These are phyloP conservation scores for Aegle marmelos DNA, from an alignment of 345 rosid species.

Conservation along the genomic window DNA sequence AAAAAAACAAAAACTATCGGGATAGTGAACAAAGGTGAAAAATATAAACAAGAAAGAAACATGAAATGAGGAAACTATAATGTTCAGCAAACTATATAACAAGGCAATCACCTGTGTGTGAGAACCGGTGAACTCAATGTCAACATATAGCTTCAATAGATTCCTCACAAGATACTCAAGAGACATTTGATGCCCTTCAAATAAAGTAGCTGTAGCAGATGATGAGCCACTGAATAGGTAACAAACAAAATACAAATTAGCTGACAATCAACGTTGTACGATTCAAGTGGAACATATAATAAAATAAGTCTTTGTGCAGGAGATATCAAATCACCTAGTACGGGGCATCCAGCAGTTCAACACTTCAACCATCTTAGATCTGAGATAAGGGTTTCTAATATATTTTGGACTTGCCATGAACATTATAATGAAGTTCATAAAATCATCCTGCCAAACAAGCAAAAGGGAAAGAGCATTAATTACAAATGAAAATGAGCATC, in stretches of 20 bases:
- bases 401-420: conserved; percentile 91
- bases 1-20: background rate
- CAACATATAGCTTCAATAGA: conserved; percentile 96
- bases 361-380: conserved; percentile 99
- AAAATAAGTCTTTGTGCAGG: background rate
- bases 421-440: conserved; percentile 98
- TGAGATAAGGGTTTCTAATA: conserved; percentile 88
- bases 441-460: conserved; percentile 74
- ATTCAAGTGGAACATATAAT: conserved; percentile 6
- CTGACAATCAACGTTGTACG: background rate
- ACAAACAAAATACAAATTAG: conserved; percentile 9
- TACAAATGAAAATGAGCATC: background rate
- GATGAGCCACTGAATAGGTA: conserved; percentile 70
- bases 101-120: conserved; percentile 83
- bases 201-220: conserved; percentile 72
- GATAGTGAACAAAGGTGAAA: background rate
- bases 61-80: background rate
- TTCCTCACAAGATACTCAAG: conserved; percentile 95
- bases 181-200: conserved; percentile 93
- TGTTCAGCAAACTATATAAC: background rate
- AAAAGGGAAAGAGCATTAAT: conserved; percentile 3
- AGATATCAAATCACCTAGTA: conserved; percentile 49
- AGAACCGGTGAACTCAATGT: conserved; percentile 98
- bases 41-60: background rate
- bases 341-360: conserved; percentile 99